Percentiles rank a stretch among this genome's conserved stretches.
Conservation (phyloP, 164 flowering plant genomes). For the Cinnamomum micranthum region DNA sequence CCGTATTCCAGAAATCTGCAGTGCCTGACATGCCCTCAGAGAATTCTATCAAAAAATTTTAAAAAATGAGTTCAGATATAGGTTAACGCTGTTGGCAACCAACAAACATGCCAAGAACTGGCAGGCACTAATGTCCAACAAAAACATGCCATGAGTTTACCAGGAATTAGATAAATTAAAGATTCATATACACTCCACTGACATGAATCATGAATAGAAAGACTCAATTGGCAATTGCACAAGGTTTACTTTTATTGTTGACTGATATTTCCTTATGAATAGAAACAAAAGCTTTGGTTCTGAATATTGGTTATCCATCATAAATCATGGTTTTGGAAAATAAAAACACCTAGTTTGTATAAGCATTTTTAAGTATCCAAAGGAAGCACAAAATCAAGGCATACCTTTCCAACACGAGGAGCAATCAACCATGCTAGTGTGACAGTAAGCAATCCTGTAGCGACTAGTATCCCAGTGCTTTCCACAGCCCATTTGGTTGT, state of each 20-base stretch:
- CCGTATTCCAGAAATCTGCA: too few relatives aligned
- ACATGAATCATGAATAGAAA: too few relatives aligned
- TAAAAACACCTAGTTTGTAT: too few relatives aligned
- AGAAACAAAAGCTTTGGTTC: background rate
- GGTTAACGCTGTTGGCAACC: background rate
- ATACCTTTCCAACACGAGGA: constrained; percentile 95
- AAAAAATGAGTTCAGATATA: background rate
- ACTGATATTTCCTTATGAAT: background rate
- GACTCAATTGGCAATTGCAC: too few relatives aligned
- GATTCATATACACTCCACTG: too few relatives aligned
- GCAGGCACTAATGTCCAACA: background rate
- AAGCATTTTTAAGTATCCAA: background rate
- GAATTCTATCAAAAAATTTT: too few relatives aligned
- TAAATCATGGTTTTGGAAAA: too few relatives aligned
- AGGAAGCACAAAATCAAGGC: constrained; percentile 2
- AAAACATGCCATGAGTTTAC: background rate
- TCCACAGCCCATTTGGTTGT: constrained; percentile 95
- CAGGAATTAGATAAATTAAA: background rate
- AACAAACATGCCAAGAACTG: background rate
- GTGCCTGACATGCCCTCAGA: too few relatives aligned
- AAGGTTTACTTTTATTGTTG: too few relatives aligned
- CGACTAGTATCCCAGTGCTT: constrained; percentile 85
- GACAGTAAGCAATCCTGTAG: constrained; percentile 93
- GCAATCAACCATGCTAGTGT: constrained; percentile 97
- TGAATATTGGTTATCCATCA: too few relatives aligned